Conservation (phyloP, 2,329 filamentous ascomycete species). For the Didymella pinodella region DNA sequence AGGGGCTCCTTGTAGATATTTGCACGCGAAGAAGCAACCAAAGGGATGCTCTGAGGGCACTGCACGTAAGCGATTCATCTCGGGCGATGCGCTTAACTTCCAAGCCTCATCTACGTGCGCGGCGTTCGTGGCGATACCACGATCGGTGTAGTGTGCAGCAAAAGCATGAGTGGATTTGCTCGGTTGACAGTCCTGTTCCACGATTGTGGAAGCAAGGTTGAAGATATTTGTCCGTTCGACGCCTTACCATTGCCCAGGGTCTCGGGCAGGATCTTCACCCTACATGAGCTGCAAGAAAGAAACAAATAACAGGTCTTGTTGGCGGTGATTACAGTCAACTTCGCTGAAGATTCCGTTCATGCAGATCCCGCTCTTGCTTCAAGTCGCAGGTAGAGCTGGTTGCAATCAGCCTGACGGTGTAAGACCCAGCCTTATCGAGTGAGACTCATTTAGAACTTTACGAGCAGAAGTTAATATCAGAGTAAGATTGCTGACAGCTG, state of each 20-base stretch:
- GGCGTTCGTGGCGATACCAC: background rate
- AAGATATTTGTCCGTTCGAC: background rate
- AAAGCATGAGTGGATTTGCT: slow-evolving; percentile 6
- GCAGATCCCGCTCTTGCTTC: background rate
- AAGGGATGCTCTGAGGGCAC: background rate
- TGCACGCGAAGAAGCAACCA: background rate
- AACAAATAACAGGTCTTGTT: background rate
- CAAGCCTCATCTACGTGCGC: background rate
- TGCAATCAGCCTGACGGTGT: background rate
- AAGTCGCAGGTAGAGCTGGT: background rate
- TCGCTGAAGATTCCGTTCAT: background rate
- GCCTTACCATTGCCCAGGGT: background rate
- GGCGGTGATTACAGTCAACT: background rate
- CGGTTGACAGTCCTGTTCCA: slow-evolving; percentile 6
- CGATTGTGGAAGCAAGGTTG: slow-evolving; percentile 1
- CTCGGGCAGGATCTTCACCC: background rate
- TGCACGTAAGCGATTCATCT: background rate
- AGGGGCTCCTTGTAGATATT: background rate
- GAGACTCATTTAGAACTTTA: background rate
- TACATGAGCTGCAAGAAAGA: slow-evolving; percentile 1
- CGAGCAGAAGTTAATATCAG: background rate
- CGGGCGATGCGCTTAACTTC: background rate
- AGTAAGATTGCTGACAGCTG: background rate
- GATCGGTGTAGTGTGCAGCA: slow-evolving; percentile 3
- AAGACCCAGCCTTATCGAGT: background rate